Evolutionary conservation across 2,329 filamentous ascomycete genomes (phyloP), one percentile per base, ranked within the genome.

Genomic region (Ascochyta viciae-villosae): DNA sequence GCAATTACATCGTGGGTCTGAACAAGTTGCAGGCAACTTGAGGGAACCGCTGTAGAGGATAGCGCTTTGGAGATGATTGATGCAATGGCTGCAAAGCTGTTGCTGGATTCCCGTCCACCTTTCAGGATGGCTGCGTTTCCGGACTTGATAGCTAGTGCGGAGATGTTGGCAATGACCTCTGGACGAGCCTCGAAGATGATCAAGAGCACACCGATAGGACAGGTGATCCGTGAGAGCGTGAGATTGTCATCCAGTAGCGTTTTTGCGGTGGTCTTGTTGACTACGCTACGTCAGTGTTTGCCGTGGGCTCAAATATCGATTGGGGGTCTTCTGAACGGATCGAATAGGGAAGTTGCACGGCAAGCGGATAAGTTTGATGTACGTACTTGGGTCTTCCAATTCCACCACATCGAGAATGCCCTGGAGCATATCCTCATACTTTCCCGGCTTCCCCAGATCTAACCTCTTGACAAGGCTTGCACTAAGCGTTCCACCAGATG

Each of bases 121-220:
- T 99, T 99, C 58, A 99, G 82, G 68, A 99, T 98, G 47, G 93
- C 95, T 33, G 95, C 90, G 76, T 99, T 99, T 68, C 92, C 95
- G 12, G 94, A 98, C 76, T 99, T 99, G 77, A 99, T 91, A 34
- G 95, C 93, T 23, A 99, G 83, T 4, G 93, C 91, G 60, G 95
- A 92, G 71, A 99, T 98, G 77, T 99, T 99, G 72, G 94, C 95
- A 72, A 99, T 97, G 63, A 99, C 95, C 78, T 99, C 95, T 6
- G 95, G 95, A 7, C 95, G 89, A 33, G 95, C 95, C 79, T 99
- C 95, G 73, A 99, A 99, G 72, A 99, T 98, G 78, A 99, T 95
- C 64, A 99, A 85, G 38, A 99, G 85, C n/a, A 98, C 93, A 57
- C 95, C 95, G 66, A 99, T 98, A 6, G 95, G 95, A 74, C 92